Evolutionary conservation across 345 rosid genomes (phyloP), one percentile per base, ranked within the genome.

Genomic region (Raphanus sativus): DNA sequence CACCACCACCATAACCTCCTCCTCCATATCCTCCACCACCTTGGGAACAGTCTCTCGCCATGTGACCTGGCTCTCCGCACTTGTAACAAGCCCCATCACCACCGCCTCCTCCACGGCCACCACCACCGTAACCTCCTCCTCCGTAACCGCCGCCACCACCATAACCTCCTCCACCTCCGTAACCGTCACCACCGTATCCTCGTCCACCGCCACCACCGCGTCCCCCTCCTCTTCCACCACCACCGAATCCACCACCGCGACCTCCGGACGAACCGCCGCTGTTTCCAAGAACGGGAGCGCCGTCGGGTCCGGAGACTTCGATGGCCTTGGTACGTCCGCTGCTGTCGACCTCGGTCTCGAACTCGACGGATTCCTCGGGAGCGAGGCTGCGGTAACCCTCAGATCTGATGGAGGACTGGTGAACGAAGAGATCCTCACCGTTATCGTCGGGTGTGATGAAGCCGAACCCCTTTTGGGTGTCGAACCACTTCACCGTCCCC

Each of bases 381-480:
- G 84, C 88, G 2, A 90, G 91, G 87, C 93, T 88, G 0, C 91
- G 87, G 75, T 85, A 90, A 0, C 91, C 98, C 60, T 89, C 97
- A 70, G 97, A 66, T 11, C 84, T 84, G 90, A 95, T 95, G 42
- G 90, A 86, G 26, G 94, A 83, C 80, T 92, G 96, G 64, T 95
- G 98, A 65, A 93, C 98, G 62, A 95, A 95, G 66, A 92, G 86
- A 70, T 93, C 99, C 0, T 89, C 97, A 30, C 90, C 87, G 4
- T 93, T 98, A 16, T 89, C 94, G 4, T 87, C 96, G 0, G 99
- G 97, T 56, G 91, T 90, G 70, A 93, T 95, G 87, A 95, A 95
- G 1, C 99, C 98, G 69, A 82, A 95, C 0, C 99, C 98, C 87
- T 93, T 95, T 67, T 81, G 84, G 72, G 86, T 89, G 54, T 81